Conservation (phyloP, 495 filamentous ascomycete genomes). For the Penicillium antarcticum region DNA sequence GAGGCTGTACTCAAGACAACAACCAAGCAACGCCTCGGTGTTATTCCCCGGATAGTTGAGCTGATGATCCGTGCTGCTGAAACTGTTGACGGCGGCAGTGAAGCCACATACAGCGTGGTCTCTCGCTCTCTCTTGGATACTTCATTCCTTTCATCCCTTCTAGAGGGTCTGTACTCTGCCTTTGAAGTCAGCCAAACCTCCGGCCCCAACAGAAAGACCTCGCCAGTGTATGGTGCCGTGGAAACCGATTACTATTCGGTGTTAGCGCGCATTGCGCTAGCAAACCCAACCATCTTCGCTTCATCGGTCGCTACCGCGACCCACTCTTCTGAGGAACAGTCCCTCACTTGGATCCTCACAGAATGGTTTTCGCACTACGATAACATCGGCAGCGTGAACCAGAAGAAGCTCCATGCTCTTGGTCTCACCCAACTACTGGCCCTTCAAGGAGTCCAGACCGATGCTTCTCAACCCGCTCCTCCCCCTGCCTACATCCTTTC, state of each 20-base stretch:
- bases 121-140: conserved; percentile 64
- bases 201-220: conserved; percentile 64
- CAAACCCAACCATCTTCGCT: conserved; percentile 62
- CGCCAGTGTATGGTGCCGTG: conserved; percentile 61
- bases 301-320: conserved; percentile 46
- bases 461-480: conserved; percentile 21
- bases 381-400: conserved; percentile 67
- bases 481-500: conserved; percentile 52
- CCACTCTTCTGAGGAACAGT: conserved; percentile 43
- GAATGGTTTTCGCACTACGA: conserved; percentile 92
- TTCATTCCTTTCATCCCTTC: conserved; percentile 60
- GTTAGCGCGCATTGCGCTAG: conserved; percentile 74
- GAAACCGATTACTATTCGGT: conserved; percentile 81
- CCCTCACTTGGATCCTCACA: conserved; percentile 66
- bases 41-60: conserved; percentile 66
- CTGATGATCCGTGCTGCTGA: conserved; percentile 67
- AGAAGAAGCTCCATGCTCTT: conserved; percentile 78
- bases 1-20: conserved; percentile 49
- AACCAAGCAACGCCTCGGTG: conserved; percentile 62
- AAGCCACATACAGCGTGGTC: conserved; percentile 61
- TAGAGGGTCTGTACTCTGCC: conserved; percentile 67
- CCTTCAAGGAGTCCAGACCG: conserved; percentile 49
- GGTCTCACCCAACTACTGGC: conserved; percentile 79
- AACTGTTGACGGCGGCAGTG: conserved; percentile 64
- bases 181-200: conserved; percentile 71